These are phyloP conservation scores for Mycena pura DNA, from an alignment of 768 basidiomycete species.

Conservation along the genomic window DNA sequence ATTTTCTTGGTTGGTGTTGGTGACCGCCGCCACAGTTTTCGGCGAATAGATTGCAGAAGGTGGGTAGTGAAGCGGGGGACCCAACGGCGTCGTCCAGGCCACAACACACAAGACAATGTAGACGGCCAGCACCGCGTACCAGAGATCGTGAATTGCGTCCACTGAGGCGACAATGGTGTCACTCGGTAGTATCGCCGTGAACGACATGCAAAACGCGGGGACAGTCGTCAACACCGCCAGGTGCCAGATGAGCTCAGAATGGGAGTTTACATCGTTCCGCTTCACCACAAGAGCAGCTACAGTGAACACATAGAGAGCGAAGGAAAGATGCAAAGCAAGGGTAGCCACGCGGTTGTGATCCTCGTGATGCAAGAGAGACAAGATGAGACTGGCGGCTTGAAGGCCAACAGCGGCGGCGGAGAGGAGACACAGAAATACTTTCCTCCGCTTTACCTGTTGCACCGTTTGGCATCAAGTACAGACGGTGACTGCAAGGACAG, in stretches of 20 bases:
- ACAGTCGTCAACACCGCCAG: conserved; percentile 61
- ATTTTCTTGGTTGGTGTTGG: conserved; percentile 73
- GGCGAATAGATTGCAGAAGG: conserved; percentile 76
- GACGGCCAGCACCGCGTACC: conserved; percentile 59
- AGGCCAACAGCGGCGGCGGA: conserved; percentile 55
- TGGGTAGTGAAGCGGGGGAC: conserved; percentile 79
- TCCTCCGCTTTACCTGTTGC: conserved; percentile 63
- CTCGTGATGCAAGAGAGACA: conserved; percentile 47
- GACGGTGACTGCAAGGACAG: conserved; percentile 25
- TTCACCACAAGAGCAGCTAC: conserved; percentile 61
- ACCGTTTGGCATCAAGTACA: neutral
- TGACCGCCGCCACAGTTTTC: conserved; percentile 65
- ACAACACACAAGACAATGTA: conserved; percentile 52
- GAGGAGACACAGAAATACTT: conserved; percentile 55
- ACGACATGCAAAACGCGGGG: conserved; percentile 51
- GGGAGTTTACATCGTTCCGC: conserved; percentile 45
- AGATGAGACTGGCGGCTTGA: conserved; percentile 63
- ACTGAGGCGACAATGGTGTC: conserved; percentile 41
- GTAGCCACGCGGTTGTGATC: conserved; percentile 39
- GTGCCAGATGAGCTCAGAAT: conserved; percentile 64
- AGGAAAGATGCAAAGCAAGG: conserved; percentile 53
- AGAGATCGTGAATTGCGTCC: conserved; percentile 42
- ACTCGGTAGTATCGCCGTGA: conserved; percentile 64
- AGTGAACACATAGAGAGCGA: conserved; percentile 65
- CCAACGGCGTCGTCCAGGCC: conserved; percentile 66